Percentiles rank a stretch among this genome's conserved stretches.
Conservation (phyloP, 2,329 filamentous ascomycete genomes). For the Periconia sp. region DNA sequence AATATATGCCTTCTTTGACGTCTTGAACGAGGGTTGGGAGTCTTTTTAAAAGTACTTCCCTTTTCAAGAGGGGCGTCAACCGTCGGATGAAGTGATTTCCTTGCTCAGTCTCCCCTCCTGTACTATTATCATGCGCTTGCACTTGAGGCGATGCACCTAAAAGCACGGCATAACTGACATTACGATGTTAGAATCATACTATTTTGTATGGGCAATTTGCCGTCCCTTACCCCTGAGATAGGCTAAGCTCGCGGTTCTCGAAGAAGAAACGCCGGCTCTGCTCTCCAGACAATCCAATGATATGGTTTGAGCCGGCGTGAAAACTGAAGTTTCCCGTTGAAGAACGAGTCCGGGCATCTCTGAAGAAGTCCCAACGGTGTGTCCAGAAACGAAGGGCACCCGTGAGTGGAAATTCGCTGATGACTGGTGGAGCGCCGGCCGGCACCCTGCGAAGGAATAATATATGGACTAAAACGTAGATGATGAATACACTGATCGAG, state of each 20-base stretch:
- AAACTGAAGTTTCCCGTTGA: conserved; percentile 57
- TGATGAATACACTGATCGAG: too few relatives aligned
- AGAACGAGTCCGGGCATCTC: conserved; percentile 35
- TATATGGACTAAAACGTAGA: neutral
- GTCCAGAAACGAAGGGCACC: conserved; percentile 57
- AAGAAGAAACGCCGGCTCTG: conserved; percentile 53
- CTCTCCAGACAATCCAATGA: conserved; percentile 55
- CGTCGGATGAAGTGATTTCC: conserved; percentile 29
- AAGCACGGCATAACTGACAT: conserved; percentile 36
- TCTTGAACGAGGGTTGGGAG: conserved; percentile 51
- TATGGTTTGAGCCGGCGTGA: conserved; percentile 53
- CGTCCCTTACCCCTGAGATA: too few relatives aligned
- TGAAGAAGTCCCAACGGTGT: conserved; percentile 53
- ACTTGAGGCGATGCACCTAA: conserved; percentile 28
- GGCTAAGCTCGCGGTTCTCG: conserved; percentile 50
- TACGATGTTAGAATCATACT: too few relatives aligned
- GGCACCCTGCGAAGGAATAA: conserved; percentile 11
- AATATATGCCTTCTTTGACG: conserved; percentile 49
- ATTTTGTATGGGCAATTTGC: too few relatives aligned
- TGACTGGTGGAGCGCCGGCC: conserved; percentile 25
- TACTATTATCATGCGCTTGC: conserved; percentile 14
- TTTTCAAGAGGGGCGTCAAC: conserved; percentile 30
- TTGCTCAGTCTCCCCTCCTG: conserved; percentile 17
- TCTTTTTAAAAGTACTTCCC: conserved; percentile 32
- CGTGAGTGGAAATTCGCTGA: conserved; percentile 48